phyloP scores from a whole-genome alignment of 2,329 filamentous ascomycete species.

The Fusarium irregulare region DNA sequence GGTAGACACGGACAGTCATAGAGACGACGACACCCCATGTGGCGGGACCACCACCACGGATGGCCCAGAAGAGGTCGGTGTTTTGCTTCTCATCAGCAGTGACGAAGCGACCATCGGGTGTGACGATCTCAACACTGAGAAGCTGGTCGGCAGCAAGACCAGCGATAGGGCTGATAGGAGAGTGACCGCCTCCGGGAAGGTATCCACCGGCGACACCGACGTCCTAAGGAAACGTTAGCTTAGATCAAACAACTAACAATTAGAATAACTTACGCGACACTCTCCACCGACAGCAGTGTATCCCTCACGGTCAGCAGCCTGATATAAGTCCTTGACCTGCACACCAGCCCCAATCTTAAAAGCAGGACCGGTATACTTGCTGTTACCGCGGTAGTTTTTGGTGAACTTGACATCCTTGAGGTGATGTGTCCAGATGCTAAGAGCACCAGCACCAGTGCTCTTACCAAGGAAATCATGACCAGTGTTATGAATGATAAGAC shows the following conservation, averaged over 20 bases:
- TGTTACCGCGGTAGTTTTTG: slow-evolving; percentile 52
- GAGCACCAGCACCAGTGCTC: slow-evolving; percentile 63
- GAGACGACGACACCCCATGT: slow-evolving; percentile 59
- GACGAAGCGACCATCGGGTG: slow-evolving; percentile 59
- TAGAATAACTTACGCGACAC: slow-evolving; percentile 46
- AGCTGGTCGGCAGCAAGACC: slow-evolving; percentile 71
- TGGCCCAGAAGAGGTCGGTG: slow-evolving; percentile 70
- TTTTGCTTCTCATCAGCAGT: slow-evolving; percentile 57
- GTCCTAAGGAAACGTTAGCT: slow-evolving; percentile 42
- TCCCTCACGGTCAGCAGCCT: slow-evolving; percentile 58
- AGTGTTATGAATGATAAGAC: slow-evolving; percentile 62
- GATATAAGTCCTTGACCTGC: slow-evolving; percentile 59
- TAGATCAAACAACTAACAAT: accelerated
- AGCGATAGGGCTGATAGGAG: slow-evolving; percentile 60
- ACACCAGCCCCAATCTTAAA: slow-evolving; percentile 66
- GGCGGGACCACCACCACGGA: slow-evolving; percentile 65
- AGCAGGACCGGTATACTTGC: slow-evolving; percentile 61
- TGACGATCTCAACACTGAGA: slow-evolving; percentile 65
- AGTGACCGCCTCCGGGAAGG: slow-evolving; percentile 69
- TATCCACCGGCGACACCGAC: slow-evolving; percentile 71
- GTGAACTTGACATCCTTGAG: slow-evolving; percentile 56
- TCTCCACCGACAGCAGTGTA: slow-evolving; percentile 66
- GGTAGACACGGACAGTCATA: slow-evolving; percentile 51
- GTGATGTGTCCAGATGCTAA: slow-evolving; percentile 56
- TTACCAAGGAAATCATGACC: slow-evolving; percentile 67